Base-by-base conservation (phyloP, 1,284 basidiomycete species). In the Takashimella koratensis region DNA sequence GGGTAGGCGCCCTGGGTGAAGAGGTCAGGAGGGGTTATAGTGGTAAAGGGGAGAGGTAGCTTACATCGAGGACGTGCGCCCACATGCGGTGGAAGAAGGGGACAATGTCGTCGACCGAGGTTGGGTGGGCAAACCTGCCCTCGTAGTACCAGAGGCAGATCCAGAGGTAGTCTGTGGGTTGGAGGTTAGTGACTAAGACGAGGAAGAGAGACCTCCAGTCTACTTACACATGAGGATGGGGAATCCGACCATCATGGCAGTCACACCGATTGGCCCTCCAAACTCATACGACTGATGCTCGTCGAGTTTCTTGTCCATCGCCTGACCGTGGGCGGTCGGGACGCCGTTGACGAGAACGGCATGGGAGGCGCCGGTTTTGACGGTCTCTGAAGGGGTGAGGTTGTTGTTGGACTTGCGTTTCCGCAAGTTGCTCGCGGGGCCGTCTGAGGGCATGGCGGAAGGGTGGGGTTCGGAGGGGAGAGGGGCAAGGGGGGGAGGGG, bases 101-200 rank as follows among this genome's bases (percentile, higher is more conserved):
- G 53, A 78, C 66, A 50, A 94, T 80, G 61, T 91, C 89, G 45
- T 83, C 82, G 21, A 84, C 54, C 11, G 88, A 87, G 26, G 77
- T 78, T 0, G 93, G 93, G 62, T 83, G 77, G n/a, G 89, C 84
- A 42, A 96, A 79, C 64, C 83, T 81, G 50, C 95, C 95, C 63
- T 97, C 87, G 73, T 98, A 94, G 77, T 93, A 96, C 84, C 89
- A 93, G 40, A 98, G 82, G 70, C 96, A 99, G 63, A 93, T 91
- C 90, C 92, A 98, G 63, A 98, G 84, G 79, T 98, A 98, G 78
- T 98, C 98, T 94, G 93, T 91, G 59, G 90, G 81, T 19, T 24
- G 21, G 24, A 12, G n/a, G 23, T n/a, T 20, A 45, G 10, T n/a
- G 25, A 23, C 20, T 19, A 13, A 42, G 25, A 19, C n/a, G 27